Evolutionary conservation across 148 eudicot species (phyloP).

Genomic region (Rheum nobile): DNA sequence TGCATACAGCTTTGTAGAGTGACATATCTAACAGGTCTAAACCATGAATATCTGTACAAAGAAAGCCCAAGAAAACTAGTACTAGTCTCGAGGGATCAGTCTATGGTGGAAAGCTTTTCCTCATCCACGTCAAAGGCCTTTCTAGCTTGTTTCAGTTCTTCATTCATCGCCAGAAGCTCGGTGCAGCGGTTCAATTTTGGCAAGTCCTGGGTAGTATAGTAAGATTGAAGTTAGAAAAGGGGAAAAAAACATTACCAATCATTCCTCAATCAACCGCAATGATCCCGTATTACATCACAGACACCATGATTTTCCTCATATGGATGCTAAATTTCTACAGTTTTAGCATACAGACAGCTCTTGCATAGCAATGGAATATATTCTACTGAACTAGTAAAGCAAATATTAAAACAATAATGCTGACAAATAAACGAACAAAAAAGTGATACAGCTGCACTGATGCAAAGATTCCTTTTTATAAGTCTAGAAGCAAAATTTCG

Average conservation of each 20-base stretch:
- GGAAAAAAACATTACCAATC: background rate
- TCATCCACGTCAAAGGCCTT: conserved; percentile 93
- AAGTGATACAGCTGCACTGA: too few relatives aligned
- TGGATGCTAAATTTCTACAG: background rate
- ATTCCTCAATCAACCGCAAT: background rate
- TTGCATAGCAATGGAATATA: background rate
- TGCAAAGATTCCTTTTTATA: too few relatives aligned
- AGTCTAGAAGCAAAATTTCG: background rate
- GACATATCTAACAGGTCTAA: background rate
- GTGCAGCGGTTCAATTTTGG: conserved; percentile 81
- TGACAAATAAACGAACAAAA: background rate
- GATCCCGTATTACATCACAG: background rate
- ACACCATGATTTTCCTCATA: background rate
- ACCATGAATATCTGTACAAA: background rate
- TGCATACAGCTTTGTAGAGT: too few relatives aligned
- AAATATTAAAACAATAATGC: background rate
- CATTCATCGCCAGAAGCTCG: conserved; percentile 82
- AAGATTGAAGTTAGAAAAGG: background rate
- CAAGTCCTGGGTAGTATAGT: conserved; percentile 64
- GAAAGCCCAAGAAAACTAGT: background rate
- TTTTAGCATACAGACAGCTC: background rate
- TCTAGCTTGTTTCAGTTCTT: conserved; percentile 93
- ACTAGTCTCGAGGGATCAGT: conserved; percentile 18
- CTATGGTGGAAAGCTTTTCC: conserved; percentile 63
- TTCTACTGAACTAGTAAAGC: background rate